phyloP scores from a whole-genome alignment of 2,329 filamentous ascomycete species.

The Orbilia quercus region DNA sequence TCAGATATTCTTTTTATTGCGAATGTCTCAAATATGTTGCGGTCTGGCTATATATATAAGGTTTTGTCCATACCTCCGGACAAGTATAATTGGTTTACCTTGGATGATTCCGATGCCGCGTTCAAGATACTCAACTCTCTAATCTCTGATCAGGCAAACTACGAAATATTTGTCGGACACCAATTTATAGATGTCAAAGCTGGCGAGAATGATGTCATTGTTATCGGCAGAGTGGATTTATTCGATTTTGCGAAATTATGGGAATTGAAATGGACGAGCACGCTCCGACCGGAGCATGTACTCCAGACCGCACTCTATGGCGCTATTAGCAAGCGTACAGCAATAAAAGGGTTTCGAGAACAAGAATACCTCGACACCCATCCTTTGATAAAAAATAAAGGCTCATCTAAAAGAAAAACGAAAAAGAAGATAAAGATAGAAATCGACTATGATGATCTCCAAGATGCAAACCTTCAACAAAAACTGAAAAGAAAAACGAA shows the following conservation, averaged over 20 bases:
- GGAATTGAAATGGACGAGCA: constrained; percentile 50
- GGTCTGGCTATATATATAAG: constrained; percentile 49
- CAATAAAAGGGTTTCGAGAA: constrained; percentile 41
- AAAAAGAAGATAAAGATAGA: constrained; percentile 39
- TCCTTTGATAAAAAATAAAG: constrained; percentile 3
- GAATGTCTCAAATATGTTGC: constrained; percentile 48
- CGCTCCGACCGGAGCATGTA: constrained; percentile 46
- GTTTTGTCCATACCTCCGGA: constrained; percentile 54
- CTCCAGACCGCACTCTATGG: constrained; percentile 44
- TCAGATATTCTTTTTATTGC: constrained; percentile 57
- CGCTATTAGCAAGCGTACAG: constrained; percentile 30
- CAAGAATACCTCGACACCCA: constrained; percentile 23
- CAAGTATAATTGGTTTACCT: constrained; percentile 53
- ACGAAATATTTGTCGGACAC: constrained; percentile 38
- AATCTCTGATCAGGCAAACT: constrained; percentile 25
- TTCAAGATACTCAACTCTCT: constrained; percentile 16
- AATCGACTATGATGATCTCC: constrained; percentile 45
- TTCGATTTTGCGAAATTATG: constrained; percentile 44
- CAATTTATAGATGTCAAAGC: constrained; percentile 35
- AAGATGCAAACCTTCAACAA: constrained; percentile 18
- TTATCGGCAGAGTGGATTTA: constrained; percentile 40
- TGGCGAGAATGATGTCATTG: constrained; percentile 26
- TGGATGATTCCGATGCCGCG: constrained; percentile 23
- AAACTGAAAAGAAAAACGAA: constrained; percentile 35
- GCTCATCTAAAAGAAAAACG: constrained; percentile 8